These are phyloP conservation scores for Calonectria henricotiae DNA, from an alignment of 2,329 filamentous ascomycete species.

Conservation along the genomic window DNA sequence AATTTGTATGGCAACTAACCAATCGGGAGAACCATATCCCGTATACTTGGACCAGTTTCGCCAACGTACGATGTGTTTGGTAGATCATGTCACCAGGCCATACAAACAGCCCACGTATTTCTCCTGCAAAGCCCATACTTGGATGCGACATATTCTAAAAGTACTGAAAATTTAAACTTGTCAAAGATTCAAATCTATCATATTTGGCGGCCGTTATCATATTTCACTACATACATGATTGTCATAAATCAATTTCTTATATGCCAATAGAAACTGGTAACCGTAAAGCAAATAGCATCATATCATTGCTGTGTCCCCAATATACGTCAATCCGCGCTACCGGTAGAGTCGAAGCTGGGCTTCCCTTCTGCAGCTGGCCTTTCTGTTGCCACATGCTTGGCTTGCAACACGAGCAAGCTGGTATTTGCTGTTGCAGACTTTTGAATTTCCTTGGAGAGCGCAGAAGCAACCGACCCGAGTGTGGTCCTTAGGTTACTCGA, in stretches of 20 bases:
- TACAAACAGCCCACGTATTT: not conserved
- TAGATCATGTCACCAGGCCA: not conserved
- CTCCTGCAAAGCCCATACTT: not conserved
- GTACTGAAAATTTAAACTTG: too few relatives aligned
- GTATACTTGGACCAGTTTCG: not conserved
- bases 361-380: constrained; percentile 6
- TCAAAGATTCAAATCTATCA: not conserved
- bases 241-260: not conserved
- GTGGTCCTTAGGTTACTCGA: constrained; percentile 17
- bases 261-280: too few relatives aligned
- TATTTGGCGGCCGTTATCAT: not conserved
- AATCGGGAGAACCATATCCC: not conserved
- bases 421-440: constrained; percentile 7
- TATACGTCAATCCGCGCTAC: not conserved
- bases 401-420: constrained; percentile 35
- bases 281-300: not conserved
- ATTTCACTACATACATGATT: not conserved
- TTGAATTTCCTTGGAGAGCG: constrained; percentile 33
- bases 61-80: not conserved
- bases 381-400: constrained; percentile 17
- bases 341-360: constrained; percentile 23
- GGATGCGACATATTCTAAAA: too few relatives aligned
- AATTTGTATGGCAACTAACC: not conserved
- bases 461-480: constrained; percentile 28
- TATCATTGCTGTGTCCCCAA: not conserved